A percentile compares a stretch with the other conserved stretches of the same genome.
Conservation (phyloP, 805 yeast genomes). For the Hanseniaspora valbyensis region DNA sequence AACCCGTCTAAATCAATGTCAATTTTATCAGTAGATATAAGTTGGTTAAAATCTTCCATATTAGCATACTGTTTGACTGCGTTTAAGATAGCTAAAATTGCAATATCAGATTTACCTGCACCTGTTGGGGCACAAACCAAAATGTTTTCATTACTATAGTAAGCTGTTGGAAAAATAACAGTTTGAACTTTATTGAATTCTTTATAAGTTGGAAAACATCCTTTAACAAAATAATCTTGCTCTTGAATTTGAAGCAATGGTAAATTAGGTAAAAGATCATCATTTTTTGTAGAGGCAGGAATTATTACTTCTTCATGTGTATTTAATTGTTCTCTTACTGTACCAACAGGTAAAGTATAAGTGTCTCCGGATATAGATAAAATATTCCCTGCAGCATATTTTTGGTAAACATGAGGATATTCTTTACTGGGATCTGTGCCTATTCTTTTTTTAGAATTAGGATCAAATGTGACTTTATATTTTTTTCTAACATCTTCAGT, state of each 20-base stretch:
- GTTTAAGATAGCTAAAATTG: constrained; percentile 66
- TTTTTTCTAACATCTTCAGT: constrained; percentile 41
- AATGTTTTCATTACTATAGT: constrained; percentile 88
- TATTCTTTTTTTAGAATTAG: constrained; percentile 36
- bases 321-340: constrained; percentile 51
- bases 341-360: constrained; percentile 69
- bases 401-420: constrained; percentile 81
- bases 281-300: constrained; percentile 52
- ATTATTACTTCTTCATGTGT: constrained; percentile 71
- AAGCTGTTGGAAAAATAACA: constrained; percentile 82
- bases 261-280: constrained; percentile 22
- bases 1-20: constrained; percentile 73
- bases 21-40: constrained; percentile 32
- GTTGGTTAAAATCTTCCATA: constrained; percentile 30
- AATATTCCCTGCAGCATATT: constrained; percentile 55
- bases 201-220: constrained; percentile 71
- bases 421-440: constrained; percentile 31
- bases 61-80: constrained; percentile 62
- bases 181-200: constrained; percentile 81
- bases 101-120: constrained; percentile 95
- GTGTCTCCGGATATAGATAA: constrained; percentile 74
- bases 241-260: constrained; percentile 47
- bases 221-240: constrained; percentile 67
- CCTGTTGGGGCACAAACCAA: constrained; percentile 95
- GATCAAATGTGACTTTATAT: constrained; percentile 37